Evolutionary conservation across 768 basidiomycete species (phyloP).

Genomic region (Tylopilus plumbeoviolaceoides): DNA sequence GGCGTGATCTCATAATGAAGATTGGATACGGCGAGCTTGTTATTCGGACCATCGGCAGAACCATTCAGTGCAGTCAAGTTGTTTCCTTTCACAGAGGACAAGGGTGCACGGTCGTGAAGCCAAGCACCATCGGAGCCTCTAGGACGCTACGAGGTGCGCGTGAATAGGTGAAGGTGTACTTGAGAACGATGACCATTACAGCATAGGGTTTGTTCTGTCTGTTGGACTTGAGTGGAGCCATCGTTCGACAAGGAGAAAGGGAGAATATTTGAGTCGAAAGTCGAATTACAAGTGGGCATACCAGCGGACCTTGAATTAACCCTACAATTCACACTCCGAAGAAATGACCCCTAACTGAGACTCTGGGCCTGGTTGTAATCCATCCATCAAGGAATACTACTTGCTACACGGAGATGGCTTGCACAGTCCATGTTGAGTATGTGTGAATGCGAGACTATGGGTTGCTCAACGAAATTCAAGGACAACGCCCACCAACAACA

Average conservation of each 20-base stretch:
- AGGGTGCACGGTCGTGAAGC: conserved; percentile 72
- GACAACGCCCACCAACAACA: no score
- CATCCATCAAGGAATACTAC: no score
- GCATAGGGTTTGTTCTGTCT: conserved; percentile 42
- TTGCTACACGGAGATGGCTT: no score
- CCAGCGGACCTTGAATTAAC: conserved; percentile 8
- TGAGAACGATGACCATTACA: conserved; percentile 25
- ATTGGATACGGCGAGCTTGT: conserved; percentile 76
- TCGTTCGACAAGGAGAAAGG: conserved; percentile 1
- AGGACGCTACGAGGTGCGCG: conserved; percentile 46
- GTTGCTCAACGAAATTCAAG: no score
- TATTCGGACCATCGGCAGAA: conserved; percentile 23
- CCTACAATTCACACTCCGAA: conserved; percentile 15
- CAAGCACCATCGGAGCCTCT: conserved; percentile 59
- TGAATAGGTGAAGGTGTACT: conserved; percentile 2
- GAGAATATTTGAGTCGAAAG: neutral
- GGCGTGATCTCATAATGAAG: conserved; percentile 89
- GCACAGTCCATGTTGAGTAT: no score
- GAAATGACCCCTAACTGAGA: neutral
- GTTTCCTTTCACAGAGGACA: conserved; percentile 29
- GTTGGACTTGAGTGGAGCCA: conserved; percentile 25
- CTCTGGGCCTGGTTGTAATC: no score
- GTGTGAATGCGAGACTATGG: no score
- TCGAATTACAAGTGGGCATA: neutral
- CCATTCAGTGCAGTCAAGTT: conserved; percentile 19